Evolutionary conservation across 768 basidiomycete species (phyloP).

Genomic region (Tulasnella sp.): DNA sequence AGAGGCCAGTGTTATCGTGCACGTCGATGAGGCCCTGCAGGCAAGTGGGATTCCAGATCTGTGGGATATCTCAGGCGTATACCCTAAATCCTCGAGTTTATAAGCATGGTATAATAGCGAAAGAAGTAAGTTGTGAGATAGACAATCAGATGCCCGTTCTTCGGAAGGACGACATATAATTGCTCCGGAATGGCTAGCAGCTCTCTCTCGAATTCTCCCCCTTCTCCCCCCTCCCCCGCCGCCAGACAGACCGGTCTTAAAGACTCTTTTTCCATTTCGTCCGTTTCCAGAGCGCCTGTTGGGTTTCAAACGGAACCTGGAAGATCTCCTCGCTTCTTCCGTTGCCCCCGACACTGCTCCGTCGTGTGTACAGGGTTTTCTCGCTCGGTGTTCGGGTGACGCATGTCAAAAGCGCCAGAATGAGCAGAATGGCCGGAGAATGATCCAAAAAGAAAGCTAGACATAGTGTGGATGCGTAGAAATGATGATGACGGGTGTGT

Average conservation of each 20-base stretch:
- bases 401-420: not conserved
- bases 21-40: not conserved
- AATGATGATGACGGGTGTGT: not conserved
- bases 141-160: not conserved
- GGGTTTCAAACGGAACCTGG: not conserved
- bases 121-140: not conserved
- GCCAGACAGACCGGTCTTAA: not conserved
- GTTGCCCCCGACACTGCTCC: conserved; percentile 14
- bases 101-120: not conserved
- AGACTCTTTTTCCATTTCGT: not conserved
- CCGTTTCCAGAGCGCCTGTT: not conserved
- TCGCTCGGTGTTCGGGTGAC: not conserved
- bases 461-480: not conserved
- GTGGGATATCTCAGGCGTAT: conserved; percentile 4
- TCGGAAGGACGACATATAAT: conserved; percentile 1
- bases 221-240: not conserved
- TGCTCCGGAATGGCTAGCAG: not conserved
- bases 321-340: conserved; percentile 9
- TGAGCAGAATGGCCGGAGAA: not conserved
- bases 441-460: not conserved
- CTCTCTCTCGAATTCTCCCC: not conserved
- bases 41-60: not conserved
- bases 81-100: not conserved
- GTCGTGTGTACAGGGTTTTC: not conserved
- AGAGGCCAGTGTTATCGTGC: not conserved